A percentile compares a stretch with the other conserved stretches of the same genome.
These are phyloP conservation scores for Hypoxylon subgilvum DNA, from an alignment of 495 filamentous ascomycete species.

Conservation along the genomic window DNA sequence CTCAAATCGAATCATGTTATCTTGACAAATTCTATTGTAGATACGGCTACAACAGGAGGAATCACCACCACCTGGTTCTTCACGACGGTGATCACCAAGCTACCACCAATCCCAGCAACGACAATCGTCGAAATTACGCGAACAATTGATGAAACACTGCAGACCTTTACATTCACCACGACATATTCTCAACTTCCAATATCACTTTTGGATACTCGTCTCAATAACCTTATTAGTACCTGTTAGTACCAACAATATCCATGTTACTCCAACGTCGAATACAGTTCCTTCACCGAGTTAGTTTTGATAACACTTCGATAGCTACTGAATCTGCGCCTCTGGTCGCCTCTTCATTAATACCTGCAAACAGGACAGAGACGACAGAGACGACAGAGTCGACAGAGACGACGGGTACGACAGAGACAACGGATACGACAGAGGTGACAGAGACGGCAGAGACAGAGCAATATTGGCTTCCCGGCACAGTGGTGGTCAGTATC, in stretches of 20 bases:
- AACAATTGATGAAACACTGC: neutral
- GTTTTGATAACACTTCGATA: too few relatives aligned
- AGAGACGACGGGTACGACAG: neutral
- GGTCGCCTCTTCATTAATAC: too few relatives aligned
- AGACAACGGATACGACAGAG: too few relatives aligned
- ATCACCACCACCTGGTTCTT: slow-evolving; percentile 1
- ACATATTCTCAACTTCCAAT: slow-evolving; percentile 9
- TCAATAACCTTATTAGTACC: too few relatives aligned
- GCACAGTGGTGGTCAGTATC: slow-evolving; percentile 6
- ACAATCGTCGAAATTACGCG: slow-evolving; percentile 1
- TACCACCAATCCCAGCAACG: slow-evolving; percentile 6
- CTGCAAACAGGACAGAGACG: neutral
- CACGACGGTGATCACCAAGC: neutral
- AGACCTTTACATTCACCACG: slow-evolving; percentile 2
- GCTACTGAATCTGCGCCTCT: too few relatives aligned
- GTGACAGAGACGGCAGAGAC: too few relatives aligned
- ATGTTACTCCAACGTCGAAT: neutral
- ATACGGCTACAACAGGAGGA: neutral
- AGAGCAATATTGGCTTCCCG: slow-evolving; percentile 19
- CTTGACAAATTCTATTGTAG: neutral
- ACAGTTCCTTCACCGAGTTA: too few relatives aligned
- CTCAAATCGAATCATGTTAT: neutral
- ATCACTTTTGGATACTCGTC: neutral
- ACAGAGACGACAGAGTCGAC: neutral
- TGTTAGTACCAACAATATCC: too few relatives aligned